Evolutionary conservation across 805 yeast species (phyloP), one percentile per base, ranked within the genome.

Genomic region (Crinitomyces ghanaensis): DNA sequence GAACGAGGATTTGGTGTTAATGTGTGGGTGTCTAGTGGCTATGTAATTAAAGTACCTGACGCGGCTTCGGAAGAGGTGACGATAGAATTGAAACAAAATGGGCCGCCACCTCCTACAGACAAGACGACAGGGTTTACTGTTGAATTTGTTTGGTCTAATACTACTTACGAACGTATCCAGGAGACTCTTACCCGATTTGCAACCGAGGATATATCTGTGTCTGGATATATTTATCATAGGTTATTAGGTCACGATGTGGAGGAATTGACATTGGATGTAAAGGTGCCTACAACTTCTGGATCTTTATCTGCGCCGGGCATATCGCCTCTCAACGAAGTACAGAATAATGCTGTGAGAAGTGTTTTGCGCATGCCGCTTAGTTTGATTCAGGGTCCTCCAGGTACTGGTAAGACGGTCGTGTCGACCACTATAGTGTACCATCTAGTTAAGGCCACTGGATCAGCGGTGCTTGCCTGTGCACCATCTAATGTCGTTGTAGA

Each of bases 401-500:
- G 94, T 42, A 86, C 96, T 0, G 96, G 96, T 53, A 86, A 86
- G 51, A 86, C 96, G 1, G 93, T 83, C 11, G 85, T 95, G 0
- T 83, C 95, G 0, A 88, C 95, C 2, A 77, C 93, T 0, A 81
- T 86, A 37, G 71, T 85, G 19, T 77, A 81, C 45, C 94, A 83
- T 48, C 59, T 84, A 34, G 65, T 74, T 2, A 70, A 72, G 38
- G 49, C 75, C 39, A 72, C 70, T 45, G 70, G 70, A 35, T 75
- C 72, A 30, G 70, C 72, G 40, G 73, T 85, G 6, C 63, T 86
- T 26, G 95, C 85, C 2, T 83, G 95, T 63, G 95, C 96, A 3
- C 95, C 96, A 15, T 85, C 95, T 14, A 86, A 86, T 55, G 88
- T 86, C 31, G 96, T 95, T 0, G 95, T 83, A 20, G 95, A 86